Evolutionary conservation across 768 basidiomycete genomes (phyloP).

Genomic region (Fomitopsis pulvina): DNA sequence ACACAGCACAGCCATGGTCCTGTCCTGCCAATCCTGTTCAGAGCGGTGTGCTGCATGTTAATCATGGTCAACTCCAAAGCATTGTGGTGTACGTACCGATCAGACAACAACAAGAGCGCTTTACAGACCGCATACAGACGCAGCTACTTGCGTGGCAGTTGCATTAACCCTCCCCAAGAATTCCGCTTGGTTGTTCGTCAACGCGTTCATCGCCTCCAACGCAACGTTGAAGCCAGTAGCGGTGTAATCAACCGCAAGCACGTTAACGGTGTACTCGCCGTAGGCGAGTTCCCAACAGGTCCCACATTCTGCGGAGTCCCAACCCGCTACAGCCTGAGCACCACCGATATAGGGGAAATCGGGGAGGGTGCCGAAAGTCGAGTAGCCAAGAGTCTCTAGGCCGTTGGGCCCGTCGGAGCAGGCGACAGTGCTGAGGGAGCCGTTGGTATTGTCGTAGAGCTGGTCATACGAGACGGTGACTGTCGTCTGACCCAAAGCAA

Average conservation of each 20-base stretch:
- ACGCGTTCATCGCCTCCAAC: conserved; percentile 21
- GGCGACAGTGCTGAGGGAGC: conserved; percentile 36
- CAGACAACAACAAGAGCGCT: no score
- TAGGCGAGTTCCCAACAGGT: conserved; percentile 55
- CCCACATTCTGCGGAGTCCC: conserved; percentile 48
- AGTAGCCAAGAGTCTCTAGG: conserved; percentile 34
- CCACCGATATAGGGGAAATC: conserved; percentile 57
- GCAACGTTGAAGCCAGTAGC: conserved; percentile 33
- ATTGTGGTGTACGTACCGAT: no score
- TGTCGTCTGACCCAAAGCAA: conserved; percentile 6
- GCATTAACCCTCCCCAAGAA: conserved; percentile 17
- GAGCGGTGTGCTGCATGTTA: no score
- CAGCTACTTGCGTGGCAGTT: not conserved
- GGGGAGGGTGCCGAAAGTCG: conserved; percentile 46
- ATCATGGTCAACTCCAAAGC: no score
- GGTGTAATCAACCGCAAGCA: conserved; percentile 49
- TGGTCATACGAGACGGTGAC: conserved; percentile 36
- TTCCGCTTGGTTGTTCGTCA: conserved; percentile 22
- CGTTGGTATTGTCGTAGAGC: conserved; percentile 38
- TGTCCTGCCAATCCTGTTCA: no score
- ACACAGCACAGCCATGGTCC: no score
- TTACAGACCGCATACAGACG: not conserved
- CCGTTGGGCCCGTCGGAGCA: conserved; percentile 53
- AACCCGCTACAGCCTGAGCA: conserved; percentile 40
- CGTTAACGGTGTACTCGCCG: conserved; percentile 34